A percentile compares a stretch with the other conserved stretches of the same genome.
Conservation (phyloP, 1,284 basidiomycete species). For the Schizophyllum amplum region DNA sequence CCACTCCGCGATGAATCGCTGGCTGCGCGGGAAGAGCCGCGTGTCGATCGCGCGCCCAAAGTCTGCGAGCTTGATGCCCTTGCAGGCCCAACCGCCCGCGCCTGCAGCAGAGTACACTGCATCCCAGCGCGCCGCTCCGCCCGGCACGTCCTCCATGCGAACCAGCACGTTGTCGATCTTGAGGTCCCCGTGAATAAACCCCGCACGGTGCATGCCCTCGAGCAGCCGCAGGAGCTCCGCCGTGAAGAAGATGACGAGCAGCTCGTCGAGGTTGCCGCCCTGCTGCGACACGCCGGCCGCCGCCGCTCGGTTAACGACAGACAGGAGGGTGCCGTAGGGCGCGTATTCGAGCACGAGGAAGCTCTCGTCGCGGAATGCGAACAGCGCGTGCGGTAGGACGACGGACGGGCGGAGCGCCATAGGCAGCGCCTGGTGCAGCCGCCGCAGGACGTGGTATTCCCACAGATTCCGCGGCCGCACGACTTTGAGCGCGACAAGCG, state of each 20-base stretch:
- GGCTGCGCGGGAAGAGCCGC: conserved; percentile 65
- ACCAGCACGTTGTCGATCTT: conserved; percentile 99
- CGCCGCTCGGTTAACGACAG: conserved; percentile 83
- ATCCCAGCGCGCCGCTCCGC: conserved; percentile 64
- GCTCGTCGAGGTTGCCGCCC: conserved; percentile 85
- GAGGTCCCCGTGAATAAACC: conserved; percentile 95
- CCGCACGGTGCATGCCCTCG: conserved; percentile 73
- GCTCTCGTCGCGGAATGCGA: conserved; percentile 83
- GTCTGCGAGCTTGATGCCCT: conserved; percentile 92
- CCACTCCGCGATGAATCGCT: conserved; percentile 88
- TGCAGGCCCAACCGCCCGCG: conserved; percentile 75
- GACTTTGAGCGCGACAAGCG: conserved; percentile 83
- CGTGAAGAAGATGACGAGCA: conserved; percentile 92
- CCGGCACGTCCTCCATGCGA: conserved; percentile 78
- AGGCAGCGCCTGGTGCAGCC: conserved; percentile 65
- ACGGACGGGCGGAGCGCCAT: conserved; percentile 52
- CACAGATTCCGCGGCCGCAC: conserved; percentile 86
- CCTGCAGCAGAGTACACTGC: conserved; percentile 71
- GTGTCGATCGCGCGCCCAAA: conserved; percentile 94
- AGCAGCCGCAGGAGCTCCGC: conserved; percentile 83
- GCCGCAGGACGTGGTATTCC: conserved; percentile 87
- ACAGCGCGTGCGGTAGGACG: conserved; percentile 68
- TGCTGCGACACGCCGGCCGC: conserved; percentile 63
- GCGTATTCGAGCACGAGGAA: conserved; percentile 87
- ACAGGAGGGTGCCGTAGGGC: conserved; percentile 87